phyloP scores from a whole-genome alignment of 225 moss, liverwort and hornwort species.

The Pseudoscleropodium purum region DNA sequence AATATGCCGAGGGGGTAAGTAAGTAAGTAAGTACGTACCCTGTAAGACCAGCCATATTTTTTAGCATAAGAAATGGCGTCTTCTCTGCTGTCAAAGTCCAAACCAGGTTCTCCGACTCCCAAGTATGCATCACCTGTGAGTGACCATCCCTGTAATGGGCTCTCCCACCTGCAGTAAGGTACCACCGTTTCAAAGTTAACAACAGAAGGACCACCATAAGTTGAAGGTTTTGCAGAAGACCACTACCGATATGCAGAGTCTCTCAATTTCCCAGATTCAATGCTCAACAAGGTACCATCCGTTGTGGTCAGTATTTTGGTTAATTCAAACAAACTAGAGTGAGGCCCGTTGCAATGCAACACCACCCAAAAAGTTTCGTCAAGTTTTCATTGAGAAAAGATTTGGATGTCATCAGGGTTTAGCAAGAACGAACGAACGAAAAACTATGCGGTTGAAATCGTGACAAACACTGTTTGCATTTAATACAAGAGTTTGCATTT shows the following conservation, averaged over 20 bases:
- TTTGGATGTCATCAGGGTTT: too few species aligned
- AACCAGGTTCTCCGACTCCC: conserved; percentile 17
- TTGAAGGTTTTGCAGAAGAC: background rate
- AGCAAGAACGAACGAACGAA: too few species aligned
- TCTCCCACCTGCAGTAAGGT: conserved; percentile 9
- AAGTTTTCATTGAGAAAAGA: too few species aligned
- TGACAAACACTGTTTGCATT: too few species aligned
- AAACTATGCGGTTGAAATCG: too few species aligned
- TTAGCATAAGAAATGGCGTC: conserved; percentile 18
- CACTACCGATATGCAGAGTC: background rate
- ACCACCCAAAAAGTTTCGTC: too few species aligned
- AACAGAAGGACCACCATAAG: background rate
- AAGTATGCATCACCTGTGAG: conserved; percentile 25
- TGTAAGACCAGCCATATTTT: conserved; percentile 30
- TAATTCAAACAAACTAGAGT: background rate
- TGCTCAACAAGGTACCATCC: too few species aligned
- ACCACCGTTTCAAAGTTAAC: background rate
- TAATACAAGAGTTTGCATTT: too few species aligned
- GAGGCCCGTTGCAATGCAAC: too few species aligned
- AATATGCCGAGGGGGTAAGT: background rate
- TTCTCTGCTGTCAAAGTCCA: conserved; percentile 18
- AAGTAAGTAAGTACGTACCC: background rate
- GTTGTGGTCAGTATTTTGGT: too few species aligned
- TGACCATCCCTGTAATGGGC: conserved; percentile 25
- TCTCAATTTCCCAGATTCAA: background rate